Evolutionary conservation across 129 eudicot genomes (phyloP).

Genomic region (Glebionis coronaria): DNA sequence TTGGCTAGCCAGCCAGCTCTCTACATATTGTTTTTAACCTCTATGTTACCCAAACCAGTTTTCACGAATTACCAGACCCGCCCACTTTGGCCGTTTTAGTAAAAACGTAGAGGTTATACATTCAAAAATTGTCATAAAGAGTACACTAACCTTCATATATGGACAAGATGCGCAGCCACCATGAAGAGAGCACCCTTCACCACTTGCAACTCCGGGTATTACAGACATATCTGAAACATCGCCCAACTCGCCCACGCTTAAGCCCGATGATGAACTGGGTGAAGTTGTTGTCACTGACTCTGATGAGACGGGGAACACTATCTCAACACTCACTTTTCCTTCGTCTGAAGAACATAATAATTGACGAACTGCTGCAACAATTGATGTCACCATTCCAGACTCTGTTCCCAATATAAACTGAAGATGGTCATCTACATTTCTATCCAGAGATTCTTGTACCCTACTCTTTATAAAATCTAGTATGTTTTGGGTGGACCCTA

Average conservation of each 20-base stretch:
- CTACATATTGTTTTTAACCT: too few species aligned
- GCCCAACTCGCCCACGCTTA: slow-evolving; percentile 27
- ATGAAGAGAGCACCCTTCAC: slow-evolving; percentile 96
- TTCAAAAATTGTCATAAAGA: background rate
- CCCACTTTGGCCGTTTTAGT: background rate
- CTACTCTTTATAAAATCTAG: slow-evolving; percentile 78
- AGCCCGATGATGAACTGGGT: slow-evolving; percentile 35
- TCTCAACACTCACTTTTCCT: slow-evolving; percentile 73
- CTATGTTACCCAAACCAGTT: background rate
- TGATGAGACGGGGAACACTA: slow-evolving; percentile 92
- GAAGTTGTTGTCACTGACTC: slow-evolving; percentile 66
- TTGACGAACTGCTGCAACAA: slow-evolving; percentile 67
- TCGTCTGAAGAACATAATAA: slow-evolving; percentile 43
- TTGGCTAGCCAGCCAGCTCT: too few species aligned
- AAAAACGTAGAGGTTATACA: background rate
- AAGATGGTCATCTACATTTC: slow-evolving; percentile 82
- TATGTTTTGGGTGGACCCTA: slow-evolving; percentile 95
- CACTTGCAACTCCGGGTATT: slow-evolving; percentile 91
- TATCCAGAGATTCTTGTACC: slow-evolving; percentile 79
- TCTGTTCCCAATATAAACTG: slow-evolving; percentile 96
- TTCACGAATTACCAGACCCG: background rate
- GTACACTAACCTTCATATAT: slow-evolving; percentile 68
- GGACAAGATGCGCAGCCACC: slow-evolving; percentile 99
- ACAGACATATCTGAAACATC: slow-evolving; percentile 40
- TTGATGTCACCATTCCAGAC: slow-evolving; percentile 97